Percentiles rank a stretch among this genome's conserved stretches.
phyloP scores from a whole-genome alignment of 2,329 filamentous ascomycete genomes.

The Verticillium isaacii region DNA sequence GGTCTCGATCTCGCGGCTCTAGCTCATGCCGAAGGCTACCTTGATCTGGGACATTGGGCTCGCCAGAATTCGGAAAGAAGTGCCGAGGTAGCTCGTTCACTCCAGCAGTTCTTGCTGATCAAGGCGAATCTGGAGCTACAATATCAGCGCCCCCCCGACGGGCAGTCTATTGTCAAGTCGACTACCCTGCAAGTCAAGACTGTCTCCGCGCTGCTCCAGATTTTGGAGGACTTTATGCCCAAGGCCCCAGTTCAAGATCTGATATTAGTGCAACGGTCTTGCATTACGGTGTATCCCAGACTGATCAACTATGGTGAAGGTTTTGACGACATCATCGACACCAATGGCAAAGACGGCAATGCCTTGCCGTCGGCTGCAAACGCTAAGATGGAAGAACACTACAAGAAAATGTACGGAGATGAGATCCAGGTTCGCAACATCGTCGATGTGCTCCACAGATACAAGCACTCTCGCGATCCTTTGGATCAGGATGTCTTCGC shows the following conservation, averaged over 20 bases:
- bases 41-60: slow-evolving; percentile 79
- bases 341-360: slow-evolving; percentile 78
- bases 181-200: slow-evolving; percentile 81
- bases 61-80: slow-evolving; percentile 63
- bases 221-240: slow-evolving; percentile 67
- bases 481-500: slow-evolving; percentile 92
- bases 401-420: slow-evolving; percentile 95
- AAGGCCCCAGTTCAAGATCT: slow-evolving; percentile 60
- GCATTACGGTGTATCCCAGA: slow-evolving; percentile 87
- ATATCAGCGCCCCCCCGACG: slow-evolving; percentile 65
- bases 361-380: slow-evolving; percentile 74
- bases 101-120: slow-evolving; percentile 77
- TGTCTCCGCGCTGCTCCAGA: slow-evolving; percentile 72
- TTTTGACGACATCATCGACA: slow-evolving; percentile 85
- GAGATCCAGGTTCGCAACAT: slow-evolving; percentile 84
- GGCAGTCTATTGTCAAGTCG: slow-evolving; percentile 47
- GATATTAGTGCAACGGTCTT: slow-evolving; percentile 76
- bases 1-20: slow-evolving; percentile 82
- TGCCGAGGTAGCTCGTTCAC: slow-evolving; percentile 62
- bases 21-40: slow-evolving; percentile 73
- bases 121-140: slow-evolving; percentile 79
- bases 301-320: slow-evolving; percentile 96
- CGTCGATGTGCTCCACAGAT: slow-evolving; percentile 75
- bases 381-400: slow-evolving; percentile 92
- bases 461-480: slow-evolving; percentile 81